Percentiles rank a stretch among this genome's conserved stretches.
Conservation (phyloP, 2,329 filamentous ascomycete genomes). For the Fusarium nurragi region DNA sequence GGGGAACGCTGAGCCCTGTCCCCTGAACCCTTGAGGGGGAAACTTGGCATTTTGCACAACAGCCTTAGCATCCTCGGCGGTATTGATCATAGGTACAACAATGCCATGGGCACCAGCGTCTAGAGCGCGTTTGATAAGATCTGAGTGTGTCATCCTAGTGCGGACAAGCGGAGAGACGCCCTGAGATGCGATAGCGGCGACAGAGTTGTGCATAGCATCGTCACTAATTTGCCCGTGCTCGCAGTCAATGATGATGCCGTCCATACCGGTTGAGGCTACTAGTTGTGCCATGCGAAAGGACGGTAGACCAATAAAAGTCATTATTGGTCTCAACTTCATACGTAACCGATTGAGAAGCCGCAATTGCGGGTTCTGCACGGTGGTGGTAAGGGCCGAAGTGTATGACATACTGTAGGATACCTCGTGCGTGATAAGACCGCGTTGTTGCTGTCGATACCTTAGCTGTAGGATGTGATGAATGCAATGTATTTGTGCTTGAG, state of each 20-base stretch:
- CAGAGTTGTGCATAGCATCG: slow-evolving; percentile 16
- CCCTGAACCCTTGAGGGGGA: not conserved
- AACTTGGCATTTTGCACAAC: not conserved
- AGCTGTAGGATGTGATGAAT: too few species aligned
- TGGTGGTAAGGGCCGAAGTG: not conserved
- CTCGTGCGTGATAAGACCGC: too few species aligned
- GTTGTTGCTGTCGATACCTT: too few species aligned
- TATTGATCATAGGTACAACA: not conserved
- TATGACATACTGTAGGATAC: not conserved
- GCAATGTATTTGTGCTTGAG: too few species aligned
- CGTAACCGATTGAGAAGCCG: not conserved
- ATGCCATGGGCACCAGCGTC: not conserved
- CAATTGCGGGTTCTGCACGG: not conserved
- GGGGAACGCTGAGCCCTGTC: not conserved
- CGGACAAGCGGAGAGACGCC: slow-evolving; percentile 5
- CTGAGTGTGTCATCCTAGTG: not conserved
- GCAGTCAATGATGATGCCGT: slow-evolving; percentile 26
- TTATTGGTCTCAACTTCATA: not conserved
- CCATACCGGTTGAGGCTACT: not conserved
- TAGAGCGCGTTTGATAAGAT: not conserved
- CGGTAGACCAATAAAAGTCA: not conserved
- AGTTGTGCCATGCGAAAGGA: not conserved
- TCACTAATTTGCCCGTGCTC: slow-evolving; percentile 30
- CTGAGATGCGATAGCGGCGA: slow-evolving; percentile 8
- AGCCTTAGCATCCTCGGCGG: not conserved